Evolutionary conservation across 371 early-diverging fungal genomes (phyloP), one percentile per base, ranked within the genome.

Genomic region (Mucor racemosus): DNA sequence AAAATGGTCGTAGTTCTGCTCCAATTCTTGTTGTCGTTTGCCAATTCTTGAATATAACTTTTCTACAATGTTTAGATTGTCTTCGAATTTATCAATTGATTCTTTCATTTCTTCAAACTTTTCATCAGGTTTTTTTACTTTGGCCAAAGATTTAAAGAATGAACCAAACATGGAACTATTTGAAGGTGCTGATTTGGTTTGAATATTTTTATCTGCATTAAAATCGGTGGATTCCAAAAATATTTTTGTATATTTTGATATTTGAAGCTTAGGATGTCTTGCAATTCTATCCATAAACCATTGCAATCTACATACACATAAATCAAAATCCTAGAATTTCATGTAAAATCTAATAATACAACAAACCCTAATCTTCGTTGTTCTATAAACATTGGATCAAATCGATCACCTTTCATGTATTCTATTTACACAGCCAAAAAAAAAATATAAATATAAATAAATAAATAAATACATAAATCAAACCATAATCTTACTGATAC

Each of bases 351-450:
- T 31, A 13, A 21, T 17, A 10, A 57, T 26, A 41, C 39, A 41
- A 41, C 40, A 58, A 79, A 84, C 86, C 88, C 85, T 55, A 81
- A 80, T 65, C 92, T 75, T 44, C 97, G 81, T 74, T 90, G 89
- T 64, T 93, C 93, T 15, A 97, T 87, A 86, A 98, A 98, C 42
- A 92, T 91, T 13, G 86, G 79, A 72, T 91, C 87, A 77, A 97
- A 98, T 50, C 98, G 82, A 75, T 96, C 94, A 19, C 98, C 97
- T 44, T 95, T 95, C n/a, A 98, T 69, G 69, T 95, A 98, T 73
- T 94, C 95, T 90, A 86, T n/a, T 9, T 34, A 36, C 26, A 3
- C 26, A 26, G 26, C 26, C 26, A 26, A 26, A 26, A 26, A 26
- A 21, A 44, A 13, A n/a, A n/a, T n/a, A n/a, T n/a, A n/a, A n/a